Evolutionary conservation across 2,329 filamentous ascomycete species (phyloP).

Genomic region (Curvularia verruculosa): DNA sequence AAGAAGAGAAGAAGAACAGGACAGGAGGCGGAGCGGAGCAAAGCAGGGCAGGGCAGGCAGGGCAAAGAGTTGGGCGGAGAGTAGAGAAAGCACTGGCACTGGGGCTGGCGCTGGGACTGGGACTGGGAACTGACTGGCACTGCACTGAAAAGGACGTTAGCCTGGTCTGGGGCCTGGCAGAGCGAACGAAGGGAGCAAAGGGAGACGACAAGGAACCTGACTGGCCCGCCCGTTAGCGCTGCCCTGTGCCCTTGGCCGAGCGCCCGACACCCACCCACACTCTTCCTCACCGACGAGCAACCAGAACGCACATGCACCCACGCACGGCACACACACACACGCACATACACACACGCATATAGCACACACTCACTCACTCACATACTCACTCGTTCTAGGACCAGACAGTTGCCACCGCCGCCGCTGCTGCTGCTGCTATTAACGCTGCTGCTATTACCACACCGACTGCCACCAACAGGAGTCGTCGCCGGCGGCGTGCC

Average conservation of each 20-base stretch:
- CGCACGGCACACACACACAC: too few relatives aligned
- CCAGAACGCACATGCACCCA: too few relatives aligned
- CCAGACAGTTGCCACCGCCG: background rate
- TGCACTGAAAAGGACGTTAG: constrained; percentile 36
- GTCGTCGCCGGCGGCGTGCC: too few relatives aligned
- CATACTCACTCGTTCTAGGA: too few relatives aligned
- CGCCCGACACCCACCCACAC: constrained; percentile 18
- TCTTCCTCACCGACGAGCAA: background rate
- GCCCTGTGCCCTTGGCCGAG: constrained; percentile 22
- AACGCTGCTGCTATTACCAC: too few relatives aligned
- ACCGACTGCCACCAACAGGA: constrained; percentile 10
- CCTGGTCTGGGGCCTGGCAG: constrained; percentile 18
- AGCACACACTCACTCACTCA: too few relatives aligned
- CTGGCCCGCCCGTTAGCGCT: constrained; percentile 33
- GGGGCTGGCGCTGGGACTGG: too few relatives aligned
- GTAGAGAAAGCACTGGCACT: too few relatives aligned
- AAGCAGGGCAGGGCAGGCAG: too few relatives aligned
- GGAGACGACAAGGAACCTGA: constrained; percentile 23
- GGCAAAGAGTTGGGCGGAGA: too few relatives aligned
- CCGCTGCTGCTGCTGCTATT: background rate
- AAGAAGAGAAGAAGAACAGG: background rate
- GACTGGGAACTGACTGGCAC: constrained; percentile 1
- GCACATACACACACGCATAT: too few relatives aligned
- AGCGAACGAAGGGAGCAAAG: too few relatives aligned
- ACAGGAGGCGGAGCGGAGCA: background rate